phyloP scores from a whole-genome alignment of 208 protist genomes.

The Perkinsela sp. region DNA sequence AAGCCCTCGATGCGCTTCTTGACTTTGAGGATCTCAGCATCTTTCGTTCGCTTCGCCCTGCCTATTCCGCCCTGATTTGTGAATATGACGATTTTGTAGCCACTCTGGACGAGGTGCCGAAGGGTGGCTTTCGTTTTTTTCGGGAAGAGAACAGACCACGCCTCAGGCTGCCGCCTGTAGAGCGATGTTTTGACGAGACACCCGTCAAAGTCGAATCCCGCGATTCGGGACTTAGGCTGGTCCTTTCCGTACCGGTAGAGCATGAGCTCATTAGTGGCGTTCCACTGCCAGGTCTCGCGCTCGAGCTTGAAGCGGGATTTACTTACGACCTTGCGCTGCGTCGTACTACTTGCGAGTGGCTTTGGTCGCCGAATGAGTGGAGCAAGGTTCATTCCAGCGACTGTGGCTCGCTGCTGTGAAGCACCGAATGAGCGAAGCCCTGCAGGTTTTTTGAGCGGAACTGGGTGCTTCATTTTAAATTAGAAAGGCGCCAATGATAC shows the following conservation, averaged over 20 bases:
- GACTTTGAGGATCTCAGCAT: constrained; percentile 12
- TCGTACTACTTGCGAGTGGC: not conserved
- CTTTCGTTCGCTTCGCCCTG: constrained; percentile 15
- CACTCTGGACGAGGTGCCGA: constrained; percentile 13
- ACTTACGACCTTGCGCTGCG: no score
- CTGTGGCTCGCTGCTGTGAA: not conserved
- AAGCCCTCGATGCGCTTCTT: constrained; percentile 10
- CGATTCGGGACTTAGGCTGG: not conserved
- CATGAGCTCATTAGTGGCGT: not conserved
- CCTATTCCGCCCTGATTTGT: constrained; percentile 68
- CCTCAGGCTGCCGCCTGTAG: not conserved
- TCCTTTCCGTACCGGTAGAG: not conserved
- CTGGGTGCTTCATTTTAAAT: no score
- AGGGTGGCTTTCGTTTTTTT: constrained; percentile 7
- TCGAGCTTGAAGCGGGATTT: not conserved
- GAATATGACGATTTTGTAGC: constrained; percentile 54
- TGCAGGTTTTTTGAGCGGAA: no score
- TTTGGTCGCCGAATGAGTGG: not conserved
- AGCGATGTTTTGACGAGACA: not conserved
- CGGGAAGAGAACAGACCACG: not conserved
- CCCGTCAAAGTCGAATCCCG: not conserved
- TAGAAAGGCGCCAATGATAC: no score
- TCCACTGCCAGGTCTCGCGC: not conserved
- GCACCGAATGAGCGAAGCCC: no score
- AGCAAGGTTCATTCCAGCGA: not conserved